Conservation (phyloP, 1,284 basidiomycete genomes). For the Dichomitus squalens region DNA sequence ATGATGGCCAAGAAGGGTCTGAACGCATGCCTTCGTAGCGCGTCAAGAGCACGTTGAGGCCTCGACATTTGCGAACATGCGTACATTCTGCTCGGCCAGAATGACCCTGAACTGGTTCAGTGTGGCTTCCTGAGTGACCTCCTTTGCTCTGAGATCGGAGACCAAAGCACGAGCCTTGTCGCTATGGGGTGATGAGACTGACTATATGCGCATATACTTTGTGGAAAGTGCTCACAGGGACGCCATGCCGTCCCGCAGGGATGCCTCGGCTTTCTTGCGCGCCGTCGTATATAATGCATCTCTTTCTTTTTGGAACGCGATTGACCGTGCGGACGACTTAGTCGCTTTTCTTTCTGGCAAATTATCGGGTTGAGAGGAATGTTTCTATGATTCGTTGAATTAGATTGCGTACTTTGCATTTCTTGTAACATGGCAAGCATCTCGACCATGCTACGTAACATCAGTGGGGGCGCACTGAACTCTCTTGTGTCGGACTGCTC, state of each 20-base stretch:
- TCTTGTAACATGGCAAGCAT: conserved; percentile 37
- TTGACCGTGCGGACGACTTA: conserved; percentile 30
- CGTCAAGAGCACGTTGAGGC: no score
- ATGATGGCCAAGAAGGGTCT: conserved; percentile 33
- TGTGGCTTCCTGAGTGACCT: conserved; percentile 24
- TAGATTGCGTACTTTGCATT: conserved; percentile 30
- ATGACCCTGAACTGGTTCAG: conserved; percentile 27
- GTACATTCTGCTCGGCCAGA: conserved; percentile 32
- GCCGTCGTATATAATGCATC: conserved; percentile 29
- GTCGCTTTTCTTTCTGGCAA: conserved; percentile 34
- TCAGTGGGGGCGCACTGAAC: background rate
- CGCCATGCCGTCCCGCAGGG: conserved; percentile 30
- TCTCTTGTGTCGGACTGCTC: background rate
- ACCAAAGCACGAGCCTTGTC: conserved; percentile 32
- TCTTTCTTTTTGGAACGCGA: conserved; percentile 35
- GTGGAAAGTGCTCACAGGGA: conserved; percentile 27
- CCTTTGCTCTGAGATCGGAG: conserved; percentile 29
- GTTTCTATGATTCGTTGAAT: background rate
- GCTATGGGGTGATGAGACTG: conserved; percentile 16
- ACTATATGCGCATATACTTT: background rate
- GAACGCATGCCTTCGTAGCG: conserved; percentile 36
- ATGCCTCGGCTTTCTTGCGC: conserved; percentile 29
- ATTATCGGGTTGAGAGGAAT: background rate
- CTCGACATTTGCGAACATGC: background rate
- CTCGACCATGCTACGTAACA: conserved; percentile 29